Evolutionary conservation across 1,284 basidiomycete species (phyloP).

Genomic region (Ganoderma lucidum): DNA sequence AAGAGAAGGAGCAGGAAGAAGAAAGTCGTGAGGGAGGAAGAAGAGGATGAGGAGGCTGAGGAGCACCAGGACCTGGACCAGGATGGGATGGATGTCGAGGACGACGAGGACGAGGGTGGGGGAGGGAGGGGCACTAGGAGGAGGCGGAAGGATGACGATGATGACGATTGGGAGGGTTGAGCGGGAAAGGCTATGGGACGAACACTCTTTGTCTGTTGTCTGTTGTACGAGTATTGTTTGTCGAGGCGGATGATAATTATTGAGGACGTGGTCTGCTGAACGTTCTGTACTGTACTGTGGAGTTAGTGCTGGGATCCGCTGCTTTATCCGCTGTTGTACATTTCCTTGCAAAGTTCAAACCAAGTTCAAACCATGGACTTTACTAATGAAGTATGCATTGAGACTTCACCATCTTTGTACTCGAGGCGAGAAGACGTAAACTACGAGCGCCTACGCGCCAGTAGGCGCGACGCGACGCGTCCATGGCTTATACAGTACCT

Average conservation of each 20-base stretch:
- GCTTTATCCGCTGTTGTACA: constrained; percentile 8
- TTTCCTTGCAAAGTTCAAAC: not conserved
- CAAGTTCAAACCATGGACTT: not conserved
- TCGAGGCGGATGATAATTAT: not conserved
- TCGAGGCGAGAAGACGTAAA: not conserved
- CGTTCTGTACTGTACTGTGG: constrained; percentile 12
- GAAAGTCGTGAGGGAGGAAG: constrained; percentile 18
- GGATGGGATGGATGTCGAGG: constrained; percentile 12
- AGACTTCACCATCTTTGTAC: not conserved
- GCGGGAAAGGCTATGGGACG: not conserved
- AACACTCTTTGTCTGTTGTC: not conserved
- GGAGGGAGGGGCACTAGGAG: constrained; percentile 18
- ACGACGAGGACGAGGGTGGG: constrained; percentile 24
- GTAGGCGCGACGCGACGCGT: constrained; percentile 9
- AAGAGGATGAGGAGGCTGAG: constrained; percentile 6
- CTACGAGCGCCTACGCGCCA: not conserved
- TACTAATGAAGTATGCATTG: no score
- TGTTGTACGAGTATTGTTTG: constrained; percentile 19
- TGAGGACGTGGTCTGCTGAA: not conserved
- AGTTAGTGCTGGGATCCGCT: not conserved
- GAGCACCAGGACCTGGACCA: constrained; percentile 22
- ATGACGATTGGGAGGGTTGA: constrained; percentile 22
- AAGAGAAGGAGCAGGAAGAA: constrained; percentile 11
- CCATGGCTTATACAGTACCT: not conserved
- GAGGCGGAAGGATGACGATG: constrained; percentile 14